phyloP scores from a whole-genome alignment of 768 basidiomycete genomes.

The Termitomyces bulborhizus region DNA sequence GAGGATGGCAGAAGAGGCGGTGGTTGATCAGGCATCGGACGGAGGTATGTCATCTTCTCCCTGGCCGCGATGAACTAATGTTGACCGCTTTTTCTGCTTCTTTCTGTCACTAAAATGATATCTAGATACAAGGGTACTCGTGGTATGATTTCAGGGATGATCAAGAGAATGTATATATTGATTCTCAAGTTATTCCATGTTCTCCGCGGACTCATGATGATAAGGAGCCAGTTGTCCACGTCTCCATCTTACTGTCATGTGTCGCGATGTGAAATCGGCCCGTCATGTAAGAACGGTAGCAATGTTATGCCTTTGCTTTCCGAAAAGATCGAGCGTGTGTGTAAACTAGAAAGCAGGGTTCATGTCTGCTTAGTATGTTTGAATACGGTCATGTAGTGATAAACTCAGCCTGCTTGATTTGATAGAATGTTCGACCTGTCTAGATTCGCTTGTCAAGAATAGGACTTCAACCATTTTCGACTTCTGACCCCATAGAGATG shows the following conservation, averaged over 20 bases:
- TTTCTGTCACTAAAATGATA: neutral
- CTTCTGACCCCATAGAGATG: too few species aligned
- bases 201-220: conserved; percentile 6
- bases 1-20: conserved; percentile 25
- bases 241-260: neutral
- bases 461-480: too few species aligned
- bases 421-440: too few species aligned
- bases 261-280: too few species aligned
- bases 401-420: too few species aligned
- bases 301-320: too few species aligned
- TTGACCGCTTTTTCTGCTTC: neutral
- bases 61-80: neutral
- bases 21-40: conserved; percentile 15
- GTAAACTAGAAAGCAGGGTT: too few species aligned
- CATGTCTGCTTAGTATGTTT: too few species aligned
- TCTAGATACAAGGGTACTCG: conserved; percentile 6
- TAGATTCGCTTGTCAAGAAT: too few species aligned
- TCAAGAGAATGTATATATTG: neutral
- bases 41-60: conserved; percentile 15
- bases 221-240: neutral
- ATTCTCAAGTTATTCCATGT: neutral
- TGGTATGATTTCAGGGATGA: conserved; percentile 5
- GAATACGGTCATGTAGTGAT: too few species aligned
- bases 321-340: too few species aligned
- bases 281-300: too few species aligned